phyloP scores from a whole-genome alignment of 2,329 filamentous ascomycete species.

The Dothideomycetes sp. region DNA sequence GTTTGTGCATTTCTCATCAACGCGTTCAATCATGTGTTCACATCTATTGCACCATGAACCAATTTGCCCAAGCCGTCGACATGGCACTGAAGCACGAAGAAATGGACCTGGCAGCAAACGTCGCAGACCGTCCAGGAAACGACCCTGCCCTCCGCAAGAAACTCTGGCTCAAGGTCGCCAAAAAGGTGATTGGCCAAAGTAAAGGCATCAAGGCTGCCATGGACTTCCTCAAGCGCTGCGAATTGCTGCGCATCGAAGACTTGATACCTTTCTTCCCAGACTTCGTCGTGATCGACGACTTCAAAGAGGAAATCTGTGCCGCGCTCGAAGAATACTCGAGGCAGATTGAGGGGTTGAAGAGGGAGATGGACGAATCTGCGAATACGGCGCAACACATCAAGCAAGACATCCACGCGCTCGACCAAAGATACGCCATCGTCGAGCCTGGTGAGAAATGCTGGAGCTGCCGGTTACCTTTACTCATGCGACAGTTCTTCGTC shows the following conservation, averaged over 20 bases:
- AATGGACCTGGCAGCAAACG: constrained; percentile 77
- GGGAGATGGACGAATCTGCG: constrained; percentile 92
- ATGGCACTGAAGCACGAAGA: constrained; percentile 83
- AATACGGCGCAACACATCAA: constrained; percentile 86
- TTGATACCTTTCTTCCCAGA: constrained; percentile 97
- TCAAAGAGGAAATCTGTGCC: constrained; percentile 94
- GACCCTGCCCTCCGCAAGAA: constrained; percentile 79
- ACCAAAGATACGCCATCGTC: constrained; percentile 88
- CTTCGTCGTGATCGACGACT: constrained; percentile 97
- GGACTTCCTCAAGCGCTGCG: constrained; percentile 83
- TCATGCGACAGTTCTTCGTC: constrained; percentile 92
- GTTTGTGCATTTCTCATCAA: constrained; percentile 88
- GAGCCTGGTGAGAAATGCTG: constrained; percentile 94
- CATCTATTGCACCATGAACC: constrained; percentile 93
- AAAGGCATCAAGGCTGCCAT: constrained; percentile 81
- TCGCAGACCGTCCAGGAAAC: constrained; percentile 71
- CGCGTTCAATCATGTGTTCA: constrained; percentile 91
- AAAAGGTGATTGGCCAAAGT: constrained; percentile 80
- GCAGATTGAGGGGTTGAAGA: constrained; percentile 77
- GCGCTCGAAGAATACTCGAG: constrained; percentile 89
- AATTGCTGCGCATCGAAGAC: constrained; percentile 89
- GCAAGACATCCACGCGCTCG: constrained; percentile 74
- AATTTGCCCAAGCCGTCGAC: constrained; percentile 88
- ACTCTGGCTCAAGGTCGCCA: constrained; percentile 89
- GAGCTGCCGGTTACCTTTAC: constrained; percentile 72